A percentile compares a stretch with the other conserved stretches of the same genome.
phyloP scores from a whole-genome alignment of 352 stramenopile species.

The Globisporangium barbulae region DNA sequence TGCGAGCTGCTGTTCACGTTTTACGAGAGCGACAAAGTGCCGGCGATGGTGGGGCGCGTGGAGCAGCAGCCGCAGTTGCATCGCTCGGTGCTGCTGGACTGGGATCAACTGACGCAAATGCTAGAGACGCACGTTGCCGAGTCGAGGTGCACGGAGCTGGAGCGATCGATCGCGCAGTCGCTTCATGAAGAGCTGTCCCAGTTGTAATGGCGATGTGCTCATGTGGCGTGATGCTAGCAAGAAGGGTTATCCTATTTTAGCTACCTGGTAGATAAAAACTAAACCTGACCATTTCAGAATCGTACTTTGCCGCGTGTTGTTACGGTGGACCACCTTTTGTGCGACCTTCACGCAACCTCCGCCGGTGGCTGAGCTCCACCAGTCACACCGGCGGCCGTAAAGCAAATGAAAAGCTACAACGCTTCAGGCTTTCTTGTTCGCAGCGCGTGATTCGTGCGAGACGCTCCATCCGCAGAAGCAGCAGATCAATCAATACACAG shows the following conservation, averaged over 20 bases:
- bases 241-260: background rate
- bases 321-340: background rate
- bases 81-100: conserved; percentile 9
- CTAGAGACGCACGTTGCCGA: conserved; percentile 8
- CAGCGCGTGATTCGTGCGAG: conserved; percentile 3
- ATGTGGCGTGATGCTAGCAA: background rate
- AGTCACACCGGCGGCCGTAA: conserved; percentile 1
- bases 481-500: conserved; percentile 3
- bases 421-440: conserved; percentile 12
- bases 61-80: conserved; percentile 9
- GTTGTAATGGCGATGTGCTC: background rate
- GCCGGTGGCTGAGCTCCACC: conserved; percentile 9
- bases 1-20: conserved; percentile 19
- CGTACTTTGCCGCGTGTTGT: background rate
- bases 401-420: conserved; percentile 17
- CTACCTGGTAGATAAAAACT: background rate
- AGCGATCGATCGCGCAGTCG: background rate
- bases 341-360: conserved; percentile 12
- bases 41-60: conserved; percentile 14
- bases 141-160: conserved; percentile 5
- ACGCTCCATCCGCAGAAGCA: conserved; percentile 1
- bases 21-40: conserved; percentile 10
- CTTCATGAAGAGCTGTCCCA: background rate
- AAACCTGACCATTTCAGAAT: background rate
- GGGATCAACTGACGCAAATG: conserved; percentile 1